phyloP scores from a whole-genome alignment of 345 rosid genomes.

The Populus tremula region DNA sequence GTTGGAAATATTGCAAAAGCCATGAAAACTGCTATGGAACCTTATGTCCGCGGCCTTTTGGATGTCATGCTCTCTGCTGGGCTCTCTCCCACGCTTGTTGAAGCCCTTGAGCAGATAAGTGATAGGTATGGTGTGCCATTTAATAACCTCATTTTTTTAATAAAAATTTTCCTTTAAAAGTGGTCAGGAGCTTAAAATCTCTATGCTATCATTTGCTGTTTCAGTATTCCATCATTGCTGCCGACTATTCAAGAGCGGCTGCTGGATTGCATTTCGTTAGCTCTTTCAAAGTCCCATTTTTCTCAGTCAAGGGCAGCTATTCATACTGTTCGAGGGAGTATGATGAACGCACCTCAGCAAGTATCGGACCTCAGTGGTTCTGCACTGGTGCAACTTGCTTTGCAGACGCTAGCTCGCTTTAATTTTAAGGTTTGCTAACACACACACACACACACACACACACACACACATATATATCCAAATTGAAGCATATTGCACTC shows the following conservation, averaged over 20 bases:
- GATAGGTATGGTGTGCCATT: slow-evolving; percentile 44
- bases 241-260: slow-evolving; percentile 83
- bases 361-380: slow-evolving; percentile 64
- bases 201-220: slow-evolving; percentile 21
- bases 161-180: background rate
- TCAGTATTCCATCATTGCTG: slow-evolving; percentile 88
- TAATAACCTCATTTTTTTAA: slow-evolving; percentile 9
- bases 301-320: slow-evolving; percentile 64
- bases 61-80: slow-evolving; percentile 86
- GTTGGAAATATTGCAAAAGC: slow-evolving; percentile 97
- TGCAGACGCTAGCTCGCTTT: slow-evolving; percentile 91
- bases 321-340: slow-evolving; percentile 54
- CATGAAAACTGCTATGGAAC: slow-evolving; percentile 82
- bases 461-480: background rate
- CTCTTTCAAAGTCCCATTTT: slow-evolving; percentile 75
- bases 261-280: slow-evolving; percentile 71
- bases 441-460: background rate
- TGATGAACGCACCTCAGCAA: slow-evolving; percentile 50
- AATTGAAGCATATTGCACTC: slow-evolving; percentile 9
- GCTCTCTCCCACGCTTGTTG: slow-evolving; percentile 80
- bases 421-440: slow-evolving; percentile 72
- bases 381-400: slow-evolving; percentile 85
- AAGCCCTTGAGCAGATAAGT: slow-evolving; percentile 85
- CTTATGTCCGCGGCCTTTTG: slow-evolving; percentile 73
- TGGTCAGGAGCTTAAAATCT: background rate